Evolutionary conservation across 495 filamentous ascomycete species (phyloP), one percentile per base, ranked within the genome.

Genomic region (Evernia prunastri): DNA sequence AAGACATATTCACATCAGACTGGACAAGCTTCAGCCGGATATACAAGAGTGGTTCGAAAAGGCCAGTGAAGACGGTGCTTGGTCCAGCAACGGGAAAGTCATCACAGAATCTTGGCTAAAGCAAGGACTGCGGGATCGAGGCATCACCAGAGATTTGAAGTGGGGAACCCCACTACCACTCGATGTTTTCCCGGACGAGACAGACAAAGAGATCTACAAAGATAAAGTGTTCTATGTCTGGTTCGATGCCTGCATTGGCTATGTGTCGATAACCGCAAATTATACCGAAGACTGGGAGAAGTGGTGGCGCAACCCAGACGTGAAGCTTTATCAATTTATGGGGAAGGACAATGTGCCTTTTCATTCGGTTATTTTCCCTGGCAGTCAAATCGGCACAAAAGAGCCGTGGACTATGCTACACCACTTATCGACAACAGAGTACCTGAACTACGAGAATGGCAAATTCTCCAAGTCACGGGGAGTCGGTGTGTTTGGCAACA

Each of bases 231-330:
- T 97, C 65, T 98, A 98, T 68, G 91, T 96, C 45, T 98, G 94
- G 94, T 98, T 98, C 69, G 94, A 98, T 74, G 94, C 94, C 43
- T 96, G 91, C 74, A 96, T 96, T 66, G 94, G 94, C 13, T 98
- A 98, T 72, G 85, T 90, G 8, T 96, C 91, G 0, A 98, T 98
- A 67, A 97, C 94, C 10, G 91, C 90, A 61, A 92, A 87, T 67
- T 97, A 94, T 74, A 97, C 92, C 8, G 80, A 89, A 33, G 79
- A 96, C 59, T 98, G 94, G 94, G 86, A 96, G 78, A 79, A 87
- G 62, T 98, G 94, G 94, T 98, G 94, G 94, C 86, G 87, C 67
- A 87, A 96, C 74, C 90, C 91, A 10, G 86, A 93, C 45, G 93
- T 97, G 40, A 84, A 87, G 71, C 84, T 98, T 8, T 97, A 94